Conservation (phyloP, 106 monocot species). For the Narthecium ossifragum region DNA sequence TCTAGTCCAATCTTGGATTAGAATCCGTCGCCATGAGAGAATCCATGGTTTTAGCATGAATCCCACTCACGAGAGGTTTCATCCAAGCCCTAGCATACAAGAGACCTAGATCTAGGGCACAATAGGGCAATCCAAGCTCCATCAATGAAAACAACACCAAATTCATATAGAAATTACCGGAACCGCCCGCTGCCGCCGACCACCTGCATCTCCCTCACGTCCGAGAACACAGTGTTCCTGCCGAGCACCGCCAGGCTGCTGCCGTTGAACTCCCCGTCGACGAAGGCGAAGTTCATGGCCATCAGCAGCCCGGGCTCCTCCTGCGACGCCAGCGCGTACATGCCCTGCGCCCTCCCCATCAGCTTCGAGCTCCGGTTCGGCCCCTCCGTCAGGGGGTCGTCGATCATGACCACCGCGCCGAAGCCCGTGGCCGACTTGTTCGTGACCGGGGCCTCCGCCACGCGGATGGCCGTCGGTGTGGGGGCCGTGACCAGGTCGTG, state of each 20-base stretch:
- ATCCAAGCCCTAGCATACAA: no score
- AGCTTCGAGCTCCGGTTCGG: slow-evolving; percentile 10
- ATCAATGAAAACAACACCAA: neutral
- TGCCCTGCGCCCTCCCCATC: slow-evolving; percentile 23
- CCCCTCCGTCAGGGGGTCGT: slow-evolving; percentile 15
- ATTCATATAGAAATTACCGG: slow-evolving; percentile 13
- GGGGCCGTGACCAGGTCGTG: slow-evolving; percentile 14
- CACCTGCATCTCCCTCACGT: slow-evolving; percentile 24
- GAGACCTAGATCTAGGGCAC: slow-evolving; percentile 7
- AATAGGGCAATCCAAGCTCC: neutral
- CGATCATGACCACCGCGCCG: slow-evolving; percentile 13
- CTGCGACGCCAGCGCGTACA: slow-evolving; percentile 7
- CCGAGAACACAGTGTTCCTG: slow-evolving; percentile 8
- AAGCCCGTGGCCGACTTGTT: neutral
- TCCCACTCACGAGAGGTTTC: no score
- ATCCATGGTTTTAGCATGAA: no score
- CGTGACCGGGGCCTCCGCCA: neutral
- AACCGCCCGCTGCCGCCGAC: slow-evolving; percentile 26
- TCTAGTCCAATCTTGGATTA: no score
- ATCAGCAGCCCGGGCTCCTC: neutral
- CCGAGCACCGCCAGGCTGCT: slow-evolving; percentile 23
- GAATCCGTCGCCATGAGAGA: no score
- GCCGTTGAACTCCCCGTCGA: slow-evolving; percentile 15
- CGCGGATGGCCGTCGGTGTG: slow-evolving; percentile 6
- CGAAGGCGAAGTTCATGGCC: slow-evolving; percentile 20